Evolutionary conservation across 2,329 filamentous ascomycete genomes (phyloP), one percentile per base, ranked within the genome.

Genomic region (Beauveria sp.): DNA sequence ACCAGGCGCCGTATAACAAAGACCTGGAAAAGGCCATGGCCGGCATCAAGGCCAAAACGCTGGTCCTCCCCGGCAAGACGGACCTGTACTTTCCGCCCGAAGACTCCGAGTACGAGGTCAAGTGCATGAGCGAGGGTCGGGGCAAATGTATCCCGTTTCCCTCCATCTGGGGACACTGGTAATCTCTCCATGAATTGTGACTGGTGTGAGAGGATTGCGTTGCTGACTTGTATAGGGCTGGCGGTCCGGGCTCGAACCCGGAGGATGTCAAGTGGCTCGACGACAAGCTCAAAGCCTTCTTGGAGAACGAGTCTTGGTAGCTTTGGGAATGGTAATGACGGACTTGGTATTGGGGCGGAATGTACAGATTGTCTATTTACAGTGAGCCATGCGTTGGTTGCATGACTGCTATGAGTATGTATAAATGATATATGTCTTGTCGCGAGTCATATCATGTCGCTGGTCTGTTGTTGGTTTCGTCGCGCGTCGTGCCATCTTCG

Each of bases 21-120:
- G 75, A 89, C 64, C 88, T 91, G 65, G 79, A 81, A 62, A 79
- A 81, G 58, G 85, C 87, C 0, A 80, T 93, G 83, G 77, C 79
- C 52, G 80, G 78, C 3, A 91, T 93, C 72, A 89, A 87, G 70
- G 86, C 89, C 1, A 90, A 86, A 67, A 86, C 83, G 0, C 73
- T 93, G 47, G 86, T 93, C 3, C 72, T 93, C 16, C 90, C 90
- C 0, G 75, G 79, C 24, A 85, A 89, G 70, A 92, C 88, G 0
- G 90, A 93, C 69, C 77, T 93, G 5, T 93, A 93, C 70, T 93
- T 95, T 66, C 88, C 90, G 16, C 88, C 89, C 0, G 89, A 93
- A 67, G 90, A 93, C 66, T 91, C 88, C 0, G 83, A 89, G 67
- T 86, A 87, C 61, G 90, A 95, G 68, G 86, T 93, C 70, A 53